Percentiles rank a stretch among this genome's conserved stretches.
Evolutionary conservation across 192 early-diverging fungal species (phyloP).

Genomic region (Podila epigama): DNA sequence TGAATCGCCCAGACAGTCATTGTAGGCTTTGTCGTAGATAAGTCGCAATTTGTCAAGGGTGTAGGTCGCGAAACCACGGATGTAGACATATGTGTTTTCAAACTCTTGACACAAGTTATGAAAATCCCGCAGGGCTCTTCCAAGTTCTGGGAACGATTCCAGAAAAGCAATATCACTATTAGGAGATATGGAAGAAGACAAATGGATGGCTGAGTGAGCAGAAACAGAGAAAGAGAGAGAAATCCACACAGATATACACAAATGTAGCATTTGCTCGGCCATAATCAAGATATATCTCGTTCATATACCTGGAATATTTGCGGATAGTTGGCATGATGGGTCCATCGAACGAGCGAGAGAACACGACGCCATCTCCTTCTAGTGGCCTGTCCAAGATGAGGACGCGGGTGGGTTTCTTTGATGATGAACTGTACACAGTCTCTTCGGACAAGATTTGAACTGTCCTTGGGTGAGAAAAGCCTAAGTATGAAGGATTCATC

Average conservation of each 20-base stretch:
- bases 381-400: conserved; percentile 55
- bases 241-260: background rate
- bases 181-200: no score
- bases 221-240: background rate
- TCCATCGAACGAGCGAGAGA: conserved; percentile 17
- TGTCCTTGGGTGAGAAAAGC: conserved; percentile 51
- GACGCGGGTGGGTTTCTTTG: conserved; percentile 52
- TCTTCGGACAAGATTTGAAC: conserved; percentile 58
- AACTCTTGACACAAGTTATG: conserved; percentile 56
- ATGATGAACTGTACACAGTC: conserved; percentile 51
- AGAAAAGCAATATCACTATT: conserved; percentile 58
- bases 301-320: conserved; percentile 33
- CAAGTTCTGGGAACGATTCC: conserved; percentile 50
- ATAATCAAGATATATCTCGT: background rate
- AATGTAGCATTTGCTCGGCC: background rate
- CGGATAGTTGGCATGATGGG: conserved; percentile 26
- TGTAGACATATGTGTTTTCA: conserved; percentile 61
- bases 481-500: conserved; percentile 9
- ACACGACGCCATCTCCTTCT: conserved; percentile 53
- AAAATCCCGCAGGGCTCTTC: conserved; percentile 44
- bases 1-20: conserved; percentile 43
- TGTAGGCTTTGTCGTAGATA: conserved; percentile 54
- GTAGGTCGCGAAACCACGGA: conserved; percentile 56
- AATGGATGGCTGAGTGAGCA: no score
- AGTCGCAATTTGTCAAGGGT: conserved; percentile 58